Base-by-base conservation (phyloP, 768 basidiomycete genomes). In the Pleurotus salmoneostramineus region DNA sequence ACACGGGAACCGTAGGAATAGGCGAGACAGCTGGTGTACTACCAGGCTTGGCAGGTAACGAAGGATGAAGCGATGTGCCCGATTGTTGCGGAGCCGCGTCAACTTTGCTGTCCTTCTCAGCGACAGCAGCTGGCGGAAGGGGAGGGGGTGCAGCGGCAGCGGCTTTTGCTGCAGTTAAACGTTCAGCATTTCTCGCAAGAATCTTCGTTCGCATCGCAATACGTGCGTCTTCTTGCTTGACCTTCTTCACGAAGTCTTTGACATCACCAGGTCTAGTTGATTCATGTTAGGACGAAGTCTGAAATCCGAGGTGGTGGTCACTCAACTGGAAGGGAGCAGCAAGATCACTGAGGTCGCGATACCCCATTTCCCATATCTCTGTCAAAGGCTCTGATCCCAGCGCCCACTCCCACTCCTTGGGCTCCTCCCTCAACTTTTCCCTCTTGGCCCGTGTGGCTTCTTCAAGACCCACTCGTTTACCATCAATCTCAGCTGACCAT, bases 321-420 rank as follows among this genome's bases (percentile, higher is more conserved):
- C 80, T 68, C 64, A 58, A 89, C 90, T 80, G 81, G 78, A 86
- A 87, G 8, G 84, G 83, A 58, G 75, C 80, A 65, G 88, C 76
- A 31, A 92, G 68, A 68, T 91, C 87, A 7, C 63, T 56, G 56
- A 89, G 65, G 50, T 83, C 82, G 60, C 83, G 74, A 65, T 87
- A 92, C 12, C 91, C 91, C 84, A 89, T 84, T 57, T 84, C 82
- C 91, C 91, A 94, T 32, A 91, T 88, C 60, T 91, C 89, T 2
- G 88, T 89, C 66, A 93, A 70, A 0, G 88, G 75, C 58, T 82
- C 82, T 44, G 85, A 87, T 5, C 92, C 91, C 50, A 84, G 76
- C 57, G 69, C 73, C 77, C 85, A 84, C 48, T 78, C 68, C 86
- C 88, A 91, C 21, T 84, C 81, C 51, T 77, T 72, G 12, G 82